phyloP scores from a whole-genome alignment of 169 alveolate species.

The Plasmodium gallinaceum region DNA sequence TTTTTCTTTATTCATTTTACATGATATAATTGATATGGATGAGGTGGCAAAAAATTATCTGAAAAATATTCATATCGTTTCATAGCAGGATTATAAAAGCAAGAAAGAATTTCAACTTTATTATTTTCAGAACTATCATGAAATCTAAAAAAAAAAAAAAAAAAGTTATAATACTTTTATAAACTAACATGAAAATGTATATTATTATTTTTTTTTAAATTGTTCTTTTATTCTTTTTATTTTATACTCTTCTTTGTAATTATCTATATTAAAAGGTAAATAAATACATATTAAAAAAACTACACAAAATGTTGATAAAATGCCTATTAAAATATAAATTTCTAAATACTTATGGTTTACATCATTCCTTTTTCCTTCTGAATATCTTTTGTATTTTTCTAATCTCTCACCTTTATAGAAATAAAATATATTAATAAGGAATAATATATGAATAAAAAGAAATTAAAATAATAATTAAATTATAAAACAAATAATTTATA shows the following conservation, averaged over 20 bases:
- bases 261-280: conserved; percentile 26
- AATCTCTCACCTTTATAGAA: conserved; percentile 38
- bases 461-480: background rate
- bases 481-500: background rate
- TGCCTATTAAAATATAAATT: conserved; percentile 20
- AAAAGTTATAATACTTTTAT: background rate
- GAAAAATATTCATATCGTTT: conserved; percentile 50
- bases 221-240: background rate
- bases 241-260: conserved; percentile 15
- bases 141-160: conserved; percentile 12
- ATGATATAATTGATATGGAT: conserved; percentile 28
- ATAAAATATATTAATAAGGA: background rate
- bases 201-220: background rate
- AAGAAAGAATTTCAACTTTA: conserved; percentile 19
- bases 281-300: conserved; percentile 42
- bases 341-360: conserved; percentile 12
- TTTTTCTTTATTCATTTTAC: conserved; percentile 4
- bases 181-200: background rate
- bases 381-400: conserved; percentile 38
- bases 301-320: conserved; percentile 21
- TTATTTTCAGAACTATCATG: conserved; percentile 9
- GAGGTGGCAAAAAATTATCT: conserved; percentile 25
- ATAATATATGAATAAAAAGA: background rate
- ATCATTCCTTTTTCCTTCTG: conserved; percentile 67
- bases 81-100: conserved; percentile 58